Percentiles rank a stretch among this genome's conserved stretches.
Evolutionary conservation across 106 monocot species (phyloP).

Genomic region (Dendrobium officinale): DNA sequence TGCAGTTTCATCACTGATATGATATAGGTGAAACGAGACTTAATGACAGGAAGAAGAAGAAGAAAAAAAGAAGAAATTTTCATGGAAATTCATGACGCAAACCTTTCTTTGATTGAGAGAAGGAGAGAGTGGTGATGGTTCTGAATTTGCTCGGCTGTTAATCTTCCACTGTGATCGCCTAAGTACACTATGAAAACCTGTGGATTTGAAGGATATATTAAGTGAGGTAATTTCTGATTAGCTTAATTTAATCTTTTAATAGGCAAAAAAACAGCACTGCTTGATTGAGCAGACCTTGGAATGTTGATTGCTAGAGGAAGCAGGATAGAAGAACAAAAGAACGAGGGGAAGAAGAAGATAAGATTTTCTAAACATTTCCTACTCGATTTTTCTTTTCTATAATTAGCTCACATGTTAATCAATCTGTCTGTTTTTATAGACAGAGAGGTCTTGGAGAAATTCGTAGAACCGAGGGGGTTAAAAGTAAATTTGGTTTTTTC

Average conservation of each 20-base stretch:
- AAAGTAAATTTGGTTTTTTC: too few species aligned
- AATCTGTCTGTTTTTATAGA: too few species aligned
- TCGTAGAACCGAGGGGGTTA: too few species aligned
- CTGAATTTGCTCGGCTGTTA: conserved; percentile 3
- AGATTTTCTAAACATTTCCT: background rate
- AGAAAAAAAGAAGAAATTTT: background rate
- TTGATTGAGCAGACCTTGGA: background rate
- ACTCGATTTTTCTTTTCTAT: background rate
- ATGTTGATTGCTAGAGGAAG: background rate
- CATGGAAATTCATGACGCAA: too few species aligned
- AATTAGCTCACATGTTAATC: too few species aligned
- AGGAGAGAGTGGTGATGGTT: conserved; percentile 17
- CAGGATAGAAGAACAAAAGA: background rate
- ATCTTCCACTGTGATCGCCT: background rate
- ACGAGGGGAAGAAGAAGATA: background rate
- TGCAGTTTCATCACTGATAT: conserved; percentile 42
- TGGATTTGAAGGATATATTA: background rate
- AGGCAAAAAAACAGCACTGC: background rate
- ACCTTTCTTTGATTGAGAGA: conserved; percentile 5
- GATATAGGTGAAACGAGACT: too few species aligned
- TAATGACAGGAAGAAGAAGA: background rate
- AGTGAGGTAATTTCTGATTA: background rate
- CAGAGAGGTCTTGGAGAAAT: too few species aligned
- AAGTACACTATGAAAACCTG: conserved; percentile 21
- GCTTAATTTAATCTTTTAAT: background rate